Evolutionary conservation across 345 rosid genomes (phyloP).

Genomic region (Dipteronia sinensis): DNA sequence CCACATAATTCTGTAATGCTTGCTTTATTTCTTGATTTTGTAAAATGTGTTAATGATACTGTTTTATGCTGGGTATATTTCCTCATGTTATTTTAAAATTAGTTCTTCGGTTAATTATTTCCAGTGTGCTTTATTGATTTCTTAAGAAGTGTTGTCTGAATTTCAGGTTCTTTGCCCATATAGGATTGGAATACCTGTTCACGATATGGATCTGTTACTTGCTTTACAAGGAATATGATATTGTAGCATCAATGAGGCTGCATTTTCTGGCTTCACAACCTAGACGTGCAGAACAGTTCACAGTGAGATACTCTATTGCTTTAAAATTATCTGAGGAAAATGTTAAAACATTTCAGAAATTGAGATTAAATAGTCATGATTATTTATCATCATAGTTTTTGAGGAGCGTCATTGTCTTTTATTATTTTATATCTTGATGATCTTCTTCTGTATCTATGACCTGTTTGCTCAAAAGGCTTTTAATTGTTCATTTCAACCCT

Average conservation of each 20-base stretch:
- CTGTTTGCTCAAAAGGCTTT: neutral
- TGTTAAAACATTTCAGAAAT: constrained; percentile 6
- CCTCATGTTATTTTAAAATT: neutral
- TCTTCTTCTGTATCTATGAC: neutral
- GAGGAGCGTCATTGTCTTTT: neutral
- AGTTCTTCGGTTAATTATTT: neutral
- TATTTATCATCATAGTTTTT: neutral
- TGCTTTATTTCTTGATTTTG: no score
- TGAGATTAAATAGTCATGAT: neutral
- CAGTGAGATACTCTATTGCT: constrained; percentile 57
- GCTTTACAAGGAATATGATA: constrained; percentile 89
- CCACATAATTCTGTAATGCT: no score
- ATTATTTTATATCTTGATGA: neutral
- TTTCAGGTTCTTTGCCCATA: constrained; percentile 90
- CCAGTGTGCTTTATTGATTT: neutral
- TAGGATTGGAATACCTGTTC: constrained; percentile 79
- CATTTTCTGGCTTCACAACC: constrained; percentile 75
- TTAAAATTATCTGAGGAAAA: neutral
- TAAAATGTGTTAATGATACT: neutral
- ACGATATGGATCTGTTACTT: constrained; percentile 85
- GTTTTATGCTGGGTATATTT: neutral
- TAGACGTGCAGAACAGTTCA: constrained; percentile 86
- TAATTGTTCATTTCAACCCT: neutral
- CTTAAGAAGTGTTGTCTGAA: constrained; percentile 18
- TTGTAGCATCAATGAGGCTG: constrained; percentile 78